Evolutionary conservation across 495 filamentous ascomycete species (phyloP).

Genomic region (Aspergillus ostianus): DNA sequence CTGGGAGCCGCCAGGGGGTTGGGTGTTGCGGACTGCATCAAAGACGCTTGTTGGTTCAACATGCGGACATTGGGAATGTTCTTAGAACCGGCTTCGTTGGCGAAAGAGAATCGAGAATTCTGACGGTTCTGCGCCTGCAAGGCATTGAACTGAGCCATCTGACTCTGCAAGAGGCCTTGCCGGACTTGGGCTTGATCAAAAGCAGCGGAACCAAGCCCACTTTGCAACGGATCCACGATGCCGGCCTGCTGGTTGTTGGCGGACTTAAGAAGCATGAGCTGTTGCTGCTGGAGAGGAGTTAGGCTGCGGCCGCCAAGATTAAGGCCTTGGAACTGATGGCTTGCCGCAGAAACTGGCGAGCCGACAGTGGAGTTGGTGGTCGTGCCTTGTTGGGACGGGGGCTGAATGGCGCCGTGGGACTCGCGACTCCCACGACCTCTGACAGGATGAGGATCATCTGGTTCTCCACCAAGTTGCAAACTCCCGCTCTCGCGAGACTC

Average conservation of each 20-base stretch:
- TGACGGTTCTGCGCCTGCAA: conserved; percentile 78
- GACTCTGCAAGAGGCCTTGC: conserved; percentile 59
- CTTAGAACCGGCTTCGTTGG: conserved; percentile 79
- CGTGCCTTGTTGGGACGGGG: conserved; percentile 67
- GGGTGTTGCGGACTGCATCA: conserved; percentile 73
- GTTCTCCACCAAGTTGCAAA: conserved; percentile 85
- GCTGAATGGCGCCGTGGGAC: conserved; percentile 62
- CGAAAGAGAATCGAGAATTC: conserved; percentile 84
- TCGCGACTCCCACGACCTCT: conserved; percentile 51
- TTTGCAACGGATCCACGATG: conserved; percentile 58
- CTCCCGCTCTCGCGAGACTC: conserved; percentile 75
- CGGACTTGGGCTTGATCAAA: conserved; percentile 43
- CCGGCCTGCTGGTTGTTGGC: conserved; percentile 51
- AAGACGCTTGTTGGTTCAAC: conserved; percentile 83
- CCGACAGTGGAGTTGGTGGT: conserved; percentile 44
- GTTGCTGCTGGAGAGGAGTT: conserved; percentile 78
- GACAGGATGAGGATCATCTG: conserved; percentile 61
- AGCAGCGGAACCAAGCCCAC: conserved; percentile 41
- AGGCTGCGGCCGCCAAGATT: conserved; percentile 66
- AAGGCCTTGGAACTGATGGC: conserved; percentile 53
- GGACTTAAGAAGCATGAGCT: conserved; percentile 65
- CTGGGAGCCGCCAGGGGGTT: conserved; percentile 59
- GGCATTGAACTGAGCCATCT: conserved; percentile 48
- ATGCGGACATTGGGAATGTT: conserved; percentile 78
- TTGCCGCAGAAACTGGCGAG: conserved; percentile 46